Evolutionary conservation across 2,329 filamentous ascomycete species (phyloP).

Genomic region (Pseudocercospora eumusae): DNA sequence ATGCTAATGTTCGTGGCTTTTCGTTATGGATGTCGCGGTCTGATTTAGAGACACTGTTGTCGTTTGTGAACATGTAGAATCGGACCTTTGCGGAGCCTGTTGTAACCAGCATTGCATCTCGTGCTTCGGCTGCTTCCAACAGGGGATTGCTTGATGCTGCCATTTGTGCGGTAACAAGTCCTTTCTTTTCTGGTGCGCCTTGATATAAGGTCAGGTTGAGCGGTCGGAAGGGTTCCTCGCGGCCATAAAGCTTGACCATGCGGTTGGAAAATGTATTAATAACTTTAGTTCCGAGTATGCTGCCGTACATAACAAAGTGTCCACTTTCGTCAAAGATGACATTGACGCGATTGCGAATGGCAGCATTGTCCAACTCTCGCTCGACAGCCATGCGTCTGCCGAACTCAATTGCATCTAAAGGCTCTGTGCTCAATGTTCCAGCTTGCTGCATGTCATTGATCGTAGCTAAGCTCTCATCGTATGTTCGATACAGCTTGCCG

Average conservation of each 20-base stretch:
- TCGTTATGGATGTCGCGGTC: conserved; percentile 93
- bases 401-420: conserved; percentile 88
- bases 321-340: conserved; percentile 95
- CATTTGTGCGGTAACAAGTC: conserved; percentile 92
- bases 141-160: conserved; percentile 92
- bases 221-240: conserved; percentile 83
- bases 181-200: conserved; percentile 92
- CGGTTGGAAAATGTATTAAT: conserved; percentile 94
- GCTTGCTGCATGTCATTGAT: conserved; percentile 94
- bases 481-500: conserved; percentile 85
- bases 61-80: conserved; percentile 98
- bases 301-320: conserved; percentile 92
- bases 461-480: conserved; percentile 89
- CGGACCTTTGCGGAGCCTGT: conserved; percentile 85
- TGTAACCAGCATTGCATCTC: conserved; percentile 83
- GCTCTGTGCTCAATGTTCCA: conserved; percentile 72
- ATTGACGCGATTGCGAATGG: conserved; percentile 71
- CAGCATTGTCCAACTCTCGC: conserved; percentile 74
- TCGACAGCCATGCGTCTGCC: conserved; percentile 84
- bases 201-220: conserved; percentile 87
- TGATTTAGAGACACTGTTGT: conserved; percentile 77
- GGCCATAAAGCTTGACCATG: conserved; percentile 84
- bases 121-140: conserved; percentile 83
- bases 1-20: conserved; percentile 69
- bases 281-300: conserved; percentile 88